Conservation (phyloP, 2,329 filamentous ascomycete species). For the Exutisphaerella laricina region DNA sequence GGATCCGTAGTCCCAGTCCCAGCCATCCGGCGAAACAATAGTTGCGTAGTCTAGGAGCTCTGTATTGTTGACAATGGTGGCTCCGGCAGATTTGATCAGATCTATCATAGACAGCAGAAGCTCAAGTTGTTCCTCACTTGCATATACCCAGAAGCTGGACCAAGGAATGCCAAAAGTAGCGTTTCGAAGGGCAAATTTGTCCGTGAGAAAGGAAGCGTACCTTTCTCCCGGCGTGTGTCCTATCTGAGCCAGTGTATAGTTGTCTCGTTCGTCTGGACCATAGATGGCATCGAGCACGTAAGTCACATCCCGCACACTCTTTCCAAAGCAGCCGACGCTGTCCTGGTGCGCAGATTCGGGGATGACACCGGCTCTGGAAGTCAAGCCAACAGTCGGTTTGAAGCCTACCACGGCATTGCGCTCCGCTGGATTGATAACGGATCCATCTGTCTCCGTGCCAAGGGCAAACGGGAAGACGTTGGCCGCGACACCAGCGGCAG, state of each 20-base stretch:
- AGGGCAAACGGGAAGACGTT: slow-evolving; percentile 60
- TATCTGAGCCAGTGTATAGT: slow-evolving; percentile 57
- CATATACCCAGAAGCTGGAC: slow-evolving; percentile 63
- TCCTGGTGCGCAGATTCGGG: slow-evolving; percentile 65
- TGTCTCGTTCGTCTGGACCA: slow-evolving; percentile 58
- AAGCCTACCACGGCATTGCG: slow-evolving; percentile 65
- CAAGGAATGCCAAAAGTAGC: slow-evolving; percentile 67
- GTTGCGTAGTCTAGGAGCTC: slow-evolving; percentile 60
- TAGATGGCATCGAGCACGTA: slow-evolving; percentile 64
- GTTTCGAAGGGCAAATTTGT: slow-evolving; percentile 51
- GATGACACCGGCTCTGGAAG: slow-evolving; percentile 53
- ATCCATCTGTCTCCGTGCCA: slow-evolving; percentile 68
- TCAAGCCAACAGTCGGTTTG: slow-evolving; percentile 70
- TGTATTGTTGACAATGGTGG: slow-evolving; percentile 62
- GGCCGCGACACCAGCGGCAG: slow-evolving; percentile 57
- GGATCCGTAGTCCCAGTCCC: slow-evolving; percentile 57
- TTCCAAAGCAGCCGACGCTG: slow-evolving; percentile 61
- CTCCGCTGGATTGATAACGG: slow-evolving; percentile 65
- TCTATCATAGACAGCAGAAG: slow-evolving; percentile 48
- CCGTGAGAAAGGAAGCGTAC: slow-evolving; percentile 54
- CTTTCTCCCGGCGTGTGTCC: slow-evolving; percentile 51
- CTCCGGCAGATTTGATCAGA: slow-evolving; percentile 56
- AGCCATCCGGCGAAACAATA: slow-evolving; percentile 61
- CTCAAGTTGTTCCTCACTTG: slow-evolving; percentile 51
- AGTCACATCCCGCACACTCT: slow-evolving; percentile 63